These are phyloP conservation scores for Bruguiera parviflora DNA, from an alignment of 345 rosid genomes.

Conservation along the genomic window DNA sequence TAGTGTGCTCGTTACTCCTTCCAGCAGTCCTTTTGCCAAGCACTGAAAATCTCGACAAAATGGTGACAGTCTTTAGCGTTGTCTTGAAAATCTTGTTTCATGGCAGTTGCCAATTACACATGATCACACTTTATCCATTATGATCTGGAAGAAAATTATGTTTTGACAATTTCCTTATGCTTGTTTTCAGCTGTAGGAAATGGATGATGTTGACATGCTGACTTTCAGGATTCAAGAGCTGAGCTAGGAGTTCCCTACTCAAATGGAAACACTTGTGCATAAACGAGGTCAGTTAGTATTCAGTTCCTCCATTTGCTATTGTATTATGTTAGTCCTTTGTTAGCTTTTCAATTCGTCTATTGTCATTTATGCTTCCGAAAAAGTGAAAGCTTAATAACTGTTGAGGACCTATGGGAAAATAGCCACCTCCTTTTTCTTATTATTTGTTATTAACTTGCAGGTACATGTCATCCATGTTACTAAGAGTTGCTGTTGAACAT, in stretches of 20 bases:
- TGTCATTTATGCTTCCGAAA: no score
- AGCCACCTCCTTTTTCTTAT: no score
- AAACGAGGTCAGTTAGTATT: slow-evolving; percentile 92
- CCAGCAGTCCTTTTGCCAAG: slow-evolving; percentile 83
- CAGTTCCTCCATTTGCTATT: slow-evolving; percentile 11
- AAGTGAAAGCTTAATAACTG: no score
- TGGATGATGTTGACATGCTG: slow-evolving; percentile 89
- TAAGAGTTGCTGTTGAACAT: slow-evolving; percentile 64
- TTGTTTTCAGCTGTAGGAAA: slow-evolving; percentile 65
- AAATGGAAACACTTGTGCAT: slow-evolving; percentile 88
- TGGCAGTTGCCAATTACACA: no score
- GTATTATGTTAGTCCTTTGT: neutral
- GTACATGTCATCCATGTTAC: slow-evolving; percentile 75
- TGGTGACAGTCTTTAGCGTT: slow-evolving; percentile 35
- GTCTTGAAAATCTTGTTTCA: no score
- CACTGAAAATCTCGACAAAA: slow-evolving; percentile 70
- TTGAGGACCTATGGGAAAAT: no score
- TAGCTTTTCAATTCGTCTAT: no score
- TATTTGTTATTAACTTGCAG: slow-evolving; percentile 28
- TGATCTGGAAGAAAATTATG: no score
- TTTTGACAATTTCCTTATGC: slow-evolving; percentile 11
- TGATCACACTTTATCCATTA: no score
- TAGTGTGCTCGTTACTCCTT: slow-evolving; percentile 57
- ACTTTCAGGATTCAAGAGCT: slow-evolving; percentile 93
- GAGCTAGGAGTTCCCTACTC: slow-evolving; percentile 93